Conservation (phyloP, 129 eudicot species). For the Lactuca saligna region DNA sequence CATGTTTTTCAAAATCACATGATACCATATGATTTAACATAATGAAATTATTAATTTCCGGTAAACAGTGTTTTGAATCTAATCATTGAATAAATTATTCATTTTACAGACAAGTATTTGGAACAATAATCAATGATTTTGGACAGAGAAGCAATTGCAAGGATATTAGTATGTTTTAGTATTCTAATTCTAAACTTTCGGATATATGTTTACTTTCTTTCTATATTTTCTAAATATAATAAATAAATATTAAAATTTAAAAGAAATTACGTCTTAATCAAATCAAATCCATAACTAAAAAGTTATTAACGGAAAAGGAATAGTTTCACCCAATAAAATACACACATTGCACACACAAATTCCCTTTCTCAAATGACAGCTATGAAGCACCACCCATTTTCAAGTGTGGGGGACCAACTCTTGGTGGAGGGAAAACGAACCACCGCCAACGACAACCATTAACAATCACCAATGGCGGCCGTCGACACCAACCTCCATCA, state of each 20-base stretch:
- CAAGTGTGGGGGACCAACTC: constrained; percentile 27
- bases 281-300: not conserved
- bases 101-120: not conserved
- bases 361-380: constrained; percentile 35
- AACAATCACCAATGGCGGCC: not conserved
- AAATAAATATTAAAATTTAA: too few species aligned
- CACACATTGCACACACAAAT: constrained; percentile 17
- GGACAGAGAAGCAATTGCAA: too few species aligned
- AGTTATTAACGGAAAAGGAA: constrained; percentile 5
- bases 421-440: constrained; percentile 30
- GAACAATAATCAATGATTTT: not conserved
- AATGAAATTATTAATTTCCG: too few species aligned
- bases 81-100: not conserved
- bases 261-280: not conserved
- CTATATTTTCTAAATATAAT: too few species aligned
- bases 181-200: too few species aligned
- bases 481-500: not conserved
- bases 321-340: constrained; percentile 22
- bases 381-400: constrained; percentile 24
- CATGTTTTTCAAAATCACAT: not conserved
- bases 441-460: constrained; percentile 1
- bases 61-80: not conserved
- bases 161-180: too few species aligned
- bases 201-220: too few species aligned
- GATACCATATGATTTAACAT: not conserved